These are phyloP conservation scores for Colletotrichum tropicicola DNA, from an alignment of 2,329 filamentous ascomycete genomes.

Conservation along the genomic window DNA sequence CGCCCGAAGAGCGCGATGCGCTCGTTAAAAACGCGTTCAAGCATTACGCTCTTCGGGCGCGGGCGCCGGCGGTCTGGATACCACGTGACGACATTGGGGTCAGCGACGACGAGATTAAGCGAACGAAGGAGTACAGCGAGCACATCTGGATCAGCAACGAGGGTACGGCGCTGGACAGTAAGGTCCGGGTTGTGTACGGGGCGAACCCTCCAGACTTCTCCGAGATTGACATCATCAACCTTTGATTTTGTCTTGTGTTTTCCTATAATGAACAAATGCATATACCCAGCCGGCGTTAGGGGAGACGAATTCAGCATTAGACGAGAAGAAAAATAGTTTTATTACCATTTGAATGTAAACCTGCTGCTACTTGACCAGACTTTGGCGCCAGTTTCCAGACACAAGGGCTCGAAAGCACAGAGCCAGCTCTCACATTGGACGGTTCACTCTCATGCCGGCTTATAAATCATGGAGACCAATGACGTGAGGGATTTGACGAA, in stretches of 20 bases:
- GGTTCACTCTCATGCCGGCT: neutral
- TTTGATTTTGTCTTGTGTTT: conserved; percentile 53
- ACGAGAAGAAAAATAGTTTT: neutral
- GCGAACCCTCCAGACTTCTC: conserved; percentile 90
- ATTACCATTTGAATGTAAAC: neutral
- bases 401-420: no score
- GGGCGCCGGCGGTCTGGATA: conserved; percentile 91
- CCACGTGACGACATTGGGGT: conserved; percentile 90
- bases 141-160: conserved; percentile 95
- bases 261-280: conserved; percentile 16
- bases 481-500: conserved; percentile 19
- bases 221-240: conserved; percentile 84
- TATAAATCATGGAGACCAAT: conserved; percentile 28
- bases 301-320: conserved; percentile 3
- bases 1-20: conserved; percentile 85
- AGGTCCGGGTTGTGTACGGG: conserved; percentile 83
- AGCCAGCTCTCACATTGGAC: neutral
- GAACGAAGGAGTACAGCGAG: conserved; percentile 79
- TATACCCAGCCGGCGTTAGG: conserved; percentile 28
- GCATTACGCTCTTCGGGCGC: conserved; percentile 85
- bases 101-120: conserved; percentile 87
- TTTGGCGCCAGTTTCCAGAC: no score
- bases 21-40: conserved; percentile 90
- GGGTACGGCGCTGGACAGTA: conserved; percentile 86
- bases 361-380: no score